Percentiles rank a stretch among this genome's conserved stretches.
These are phyloP conservation scores for Musa balbisiana DNA, from an alignment of 202 grass and related monocot species.

Conservation along the genomic window DNA sequence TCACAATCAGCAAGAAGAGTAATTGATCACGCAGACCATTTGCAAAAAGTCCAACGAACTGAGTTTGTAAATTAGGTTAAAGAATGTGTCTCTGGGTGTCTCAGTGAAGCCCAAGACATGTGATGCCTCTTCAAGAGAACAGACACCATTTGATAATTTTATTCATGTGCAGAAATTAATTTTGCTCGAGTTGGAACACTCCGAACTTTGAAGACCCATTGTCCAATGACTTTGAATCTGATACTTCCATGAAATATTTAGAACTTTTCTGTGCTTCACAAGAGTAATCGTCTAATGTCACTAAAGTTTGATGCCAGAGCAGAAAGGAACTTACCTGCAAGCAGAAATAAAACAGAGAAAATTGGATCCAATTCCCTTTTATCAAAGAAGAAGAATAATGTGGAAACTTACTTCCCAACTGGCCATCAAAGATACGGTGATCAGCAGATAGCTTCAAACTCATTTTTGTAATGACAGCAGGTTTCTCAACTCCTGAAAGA, in stretches of 20 bases:
- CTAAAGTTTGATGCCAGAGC: slow-evolving; percentile 68
- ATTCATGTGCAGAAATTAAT: background rate
- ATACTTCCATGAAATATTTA: background rate
- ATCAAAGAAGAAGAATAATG: background rate
- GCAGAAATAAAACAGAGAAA: slow-evolving; percentile 3
- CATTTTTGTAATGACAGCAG: slow-evolving; percentile 72
- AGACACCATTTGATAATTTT: background rate
- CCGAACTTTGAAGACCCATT: background rate
- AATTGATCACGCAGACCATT: background rate
- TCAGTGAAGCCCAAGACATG: background rate
- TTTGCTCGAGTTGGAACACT: background rate
- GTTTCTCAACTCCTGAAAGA: slow-evolving; percentile 61
- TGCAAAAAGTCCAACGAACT: background rate
- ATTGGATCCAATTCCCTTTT: background rate
- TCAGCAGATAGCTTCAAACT: slow-evolving; percentile 83
- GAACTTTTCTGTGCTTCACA: slow-evolving; percentile 30
- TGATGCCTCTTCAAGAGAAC: background rate
- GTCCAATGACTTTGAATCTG: background rate
- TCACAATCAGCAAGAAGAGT: background rate
- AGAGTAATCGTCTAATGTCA: slow-evolving; percentile 66
- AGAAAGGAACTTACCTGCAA: slow-evolving; percentile 68
- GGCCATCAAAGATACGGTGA: slow-evolving; percentile 82
- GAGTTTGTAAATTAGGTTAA: background rate
- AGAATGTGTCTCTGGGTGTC: background rate
- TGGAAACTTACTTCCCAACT: slow-evolving; percentile 57